phyloP scores from a whole-genome alignment of 2,329 filamentous ascomycete species.

The Sporothrix curviconia region DNA sequence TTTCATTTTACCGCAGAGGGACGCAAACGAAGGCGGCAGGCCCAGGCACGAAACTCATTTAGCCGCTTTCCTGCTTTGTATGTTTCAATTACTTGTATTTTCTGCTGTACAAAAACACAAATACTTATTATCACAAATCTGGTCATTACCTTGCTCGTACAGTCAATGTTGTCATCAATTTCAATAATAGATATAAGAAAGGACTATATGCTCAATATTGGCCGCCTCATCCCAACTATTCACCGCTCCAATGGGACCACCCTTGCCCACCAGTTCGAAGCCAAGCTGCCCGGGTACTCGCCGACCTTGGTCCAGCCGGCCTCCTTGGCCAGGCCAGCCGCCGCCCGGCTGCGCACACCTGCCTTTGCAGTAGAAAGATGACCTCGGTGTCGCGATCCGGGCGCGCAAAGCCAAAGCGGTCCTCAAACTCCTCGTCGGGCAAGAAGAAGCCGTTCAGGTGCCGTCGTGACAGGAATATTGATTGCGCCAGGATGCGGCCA shows the following conservation, averaged over 20 bases:
- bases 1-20: no score
- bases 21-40: no score
- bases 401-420: conserved; percentile 70
- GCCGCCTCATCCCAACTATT: background rate
- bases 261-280: conserved; percentile 72
- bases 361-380: conserved; percentile 92
- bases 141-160: no score
- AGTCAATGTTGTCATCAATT: no score
- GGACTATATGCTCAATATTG: no score
- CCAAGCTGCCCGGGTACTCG: conserved; percentile 71
- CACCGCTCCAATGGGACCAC: conserved; percentile 52
- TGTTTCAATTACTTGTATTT: no score
- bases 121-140: no score
- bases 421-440: conserved; percentile 69
- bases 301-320: conserved; percentile 67
- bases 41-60: no score
- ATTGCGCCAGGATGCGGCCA: conserved; percentile 69
- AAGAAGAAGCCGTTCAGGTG: conserved; percentile 77
- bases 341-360: conserved; percentile 72
- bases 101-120: no score
- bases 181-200: no score
- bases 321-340: conserved; percentile 68
- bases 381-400: conserved; percentile 51
- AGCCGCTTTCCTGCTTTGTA: no score
- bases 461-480: conserved; percentile 72